phyloP scores from a whole-genome alignment of 2,329 filamentous ascomycete species.

The Nothomitra cinnamomea region DNA sequence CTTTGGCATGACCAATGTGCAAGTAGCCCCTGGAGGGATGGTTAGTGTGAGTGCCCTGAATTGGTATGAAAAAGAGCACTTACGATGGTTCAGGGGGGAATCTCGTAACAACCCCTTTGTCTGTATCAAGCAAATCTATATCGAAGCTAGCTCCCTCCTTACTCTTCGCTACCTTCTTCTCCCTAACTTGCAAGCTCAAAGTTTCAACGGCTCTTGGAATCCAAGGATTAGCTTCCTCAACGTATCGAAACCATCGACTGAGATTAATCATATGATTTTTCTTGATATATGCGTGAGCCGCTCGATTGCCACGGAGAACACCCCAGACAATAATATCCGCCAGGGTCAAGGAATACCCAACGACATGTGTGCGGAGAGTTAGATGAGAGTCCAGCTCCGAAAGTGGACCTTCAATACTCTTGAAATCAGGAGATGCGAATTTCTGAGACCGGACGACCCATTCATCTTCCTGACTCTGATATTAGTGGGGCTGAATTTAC shows the following conservation, averaged over 20 bases:
- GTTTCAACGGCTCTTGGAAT: conserved; percentile 48
- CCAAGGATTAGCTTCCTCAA: conserved; percentile 69
- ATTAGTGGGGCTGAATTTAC: neutral
- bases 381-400: conserved; percentile 73
- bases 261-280: conserved; percentile 62
- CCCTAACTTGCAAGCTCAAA: conserved; percentile 49
- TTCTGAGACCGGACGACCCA: conserved; percentile 37
- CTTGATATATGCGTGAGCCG: conserved; percentile 65
- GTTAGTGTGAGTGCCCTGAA: neutral
- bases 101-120: conserved; percentile 76
- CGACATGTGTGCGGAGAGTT: conserved; percentile 69
- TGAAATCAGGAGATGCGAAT: conserved; percentile 53
- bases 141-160: conserved; percentile 80
- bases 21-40: conserved; percentile 46
- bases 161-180: conserved; percentile 49
- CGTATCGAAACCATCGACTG: conserved; percentile 70
- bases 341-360: conserved; percentile 61
- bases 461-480: conserved; percentile 24
- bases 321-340: conserved; percentile 73
- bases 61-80: conserved; percentile 17
- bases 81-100: conserved; percentile 89
- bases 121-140: conserved; percentile 67
- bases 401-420: conserved; percentile 58
- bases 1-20: conserved; percentile 92
- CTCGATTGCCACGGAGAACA: conserved; percentile 65